Evolutionary conservation across 257 asterid species (phyloP).

Genomic region (Catharanthus roseus): DNA sequence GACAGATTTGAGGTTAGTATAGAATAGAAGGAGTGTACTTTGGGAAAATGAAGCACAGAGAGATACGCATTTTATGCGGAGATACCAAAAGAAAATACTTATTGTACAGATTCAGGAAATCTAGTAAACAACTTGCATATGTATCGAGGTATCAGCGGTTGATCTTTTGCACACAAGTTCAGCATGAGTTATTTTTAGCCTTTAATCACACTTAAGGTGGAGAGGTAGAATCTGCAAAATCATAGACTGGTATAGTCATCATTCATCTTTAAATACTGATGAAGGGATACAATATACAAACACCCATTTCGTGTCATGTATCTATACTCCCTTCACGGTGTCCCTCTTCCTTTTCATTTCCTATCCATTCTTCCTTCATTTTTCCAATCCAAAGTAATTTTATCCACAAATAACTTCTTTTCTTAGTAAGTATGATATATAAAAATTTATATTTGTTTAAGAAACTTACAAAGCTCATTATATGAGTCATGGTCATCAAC

Average conservation of each 20-base stretch:
- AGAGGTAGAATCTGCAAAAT: neutral
- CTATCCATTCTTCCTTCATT: neutral
- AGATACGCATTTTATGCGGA: neutral
- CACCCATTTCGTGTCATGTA: neutral
- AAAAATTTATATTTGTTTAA: conserved; percentile 3
- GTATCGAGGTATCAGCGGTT: neutral
- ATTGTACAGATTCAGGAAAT: neutral
- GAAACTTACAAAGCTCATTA: conserved; percentile 78
- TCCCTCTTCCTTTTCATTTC: neutral
- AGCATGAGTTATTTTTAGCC: neutral
- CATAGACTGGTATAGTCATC: neutral
- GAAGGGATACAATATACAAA: neutral
- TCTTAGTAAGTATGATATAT: neutral
- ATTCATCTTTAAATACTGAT: neutral
- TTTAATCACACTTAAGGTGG: neutral
- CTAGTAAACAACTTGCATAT: neutral
- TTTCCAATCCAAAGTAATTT: neutral
- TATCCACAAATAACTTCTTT: neutral
- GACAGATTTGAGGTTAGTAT: neutral
- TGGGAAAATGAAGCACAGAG: neutral
- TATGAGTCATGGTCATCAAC: conserved; percentile 87
- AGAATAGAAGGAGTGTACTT: no score
- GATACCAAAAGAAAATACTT: neutral
- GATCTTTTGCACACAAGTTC: neutral
- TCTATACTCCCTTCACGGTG: neutral